Conservation (phyloP, 164 flowering plant genomes). For the Sedum album region DNA sequence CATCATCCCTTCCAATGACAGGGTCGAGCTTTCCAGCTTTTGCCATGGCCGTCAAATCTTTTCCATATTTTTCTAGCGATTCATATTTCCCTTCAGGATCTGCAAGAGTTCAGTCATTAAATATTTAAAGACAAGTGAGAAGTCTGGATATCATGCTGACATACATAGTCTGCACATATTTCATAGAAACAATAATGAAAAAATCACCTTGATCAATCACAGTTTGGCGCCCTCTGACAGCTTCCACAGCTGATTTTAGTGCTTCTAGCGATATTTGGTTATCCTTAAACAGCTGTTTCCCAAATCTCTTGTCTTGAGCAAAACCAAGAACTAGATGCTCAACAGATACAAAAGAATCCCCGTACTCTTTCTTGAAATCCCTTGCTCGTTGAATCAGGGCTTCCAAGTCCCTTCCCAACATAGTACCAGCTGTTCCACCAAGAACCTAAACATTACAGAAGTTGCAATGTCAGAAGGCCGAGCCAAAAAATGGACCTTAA, state of each 20-base stretch:
- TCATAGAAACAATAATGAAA: too few relatives aligned
- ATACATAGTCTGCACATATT: too few relatives aligned
- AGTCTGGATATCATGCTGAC: too few relatives aligned
- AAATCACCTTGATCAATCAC: conserved; percentile 87
- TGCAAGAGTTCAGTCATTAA: conserved; percentile 20
- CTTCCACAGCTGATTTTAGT: conserved; percentile 58
- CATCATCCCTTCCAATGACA: too few relatives aligned
- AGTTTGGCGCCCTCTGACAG: conserved; percentile 76
- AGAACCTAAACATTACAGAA: conserved; percentile 41
- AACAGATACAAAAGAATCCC: too few relatives aligned
- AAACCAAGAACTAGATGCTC: conserved; percentile 91
- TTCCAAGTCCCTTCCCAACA: too few relatives aligned
- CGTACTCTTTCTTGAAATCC: conserved; percentile 78
- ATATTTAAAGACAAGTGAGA: background rate
- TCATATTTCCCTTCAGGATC: conserved; percentile 97
- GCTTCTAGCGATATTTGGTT: conserved; percentile 53
- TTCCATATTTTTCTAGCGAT: conserved; percentile 87
- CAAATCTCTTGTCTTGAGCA: conserved; percentile 60
- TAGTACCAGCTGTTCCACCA: conserved; percentile 82
- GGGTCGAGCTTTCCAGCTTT: too few relatives aligned
- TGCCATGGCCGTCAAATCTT: too few relatives aligned
- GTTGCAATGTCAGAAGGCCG: background rate
- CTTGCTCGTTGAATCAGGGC: conserved; percentile 71
- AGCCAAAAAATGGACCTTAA: background rate
- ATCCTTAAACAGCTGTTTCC: too few relatives aligned